phyloP scores from a whole-genome alignment of 225 moss, liverwort and hornwort genomes.

The Pseudoscleropodium purum region DNA sequence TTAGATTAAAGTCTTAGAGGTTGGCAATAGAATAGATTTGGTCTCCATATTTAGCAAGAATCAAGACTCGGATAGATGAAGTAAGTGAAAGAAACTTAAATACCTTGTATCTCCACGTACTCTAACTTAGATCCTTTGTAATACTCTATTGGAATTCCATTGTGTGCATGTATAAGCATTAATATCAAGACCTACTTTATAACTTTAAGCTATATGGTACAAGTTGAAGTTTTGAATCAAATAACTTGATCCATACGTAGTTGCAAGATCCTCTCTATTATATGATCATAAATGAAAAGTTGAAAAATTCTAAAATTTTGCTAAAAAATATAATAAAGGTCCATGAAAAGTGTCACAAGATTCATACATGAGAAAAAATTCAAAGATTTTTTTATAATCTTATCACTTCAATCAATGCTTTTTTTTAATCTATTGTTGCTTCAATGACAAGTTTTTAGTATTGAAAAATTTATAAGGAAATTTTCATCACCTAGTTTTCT shows the following conservation, averaged over 20 bases:
- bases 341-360: not conserved
- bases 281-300: not conserved
- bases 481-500: not conserved
- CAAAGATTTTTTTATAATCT: not conserved
- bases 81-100: slow-evolving; percentile 1
- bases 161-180: not conserved
- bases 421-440: not conserved
- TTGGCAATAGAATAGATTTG: slow-evolving; percentile 25
- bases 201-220: not conserved
- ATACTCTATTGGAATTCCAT: not conserved
- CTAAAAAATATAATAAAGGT: not conserved
- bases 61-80: slow-evolving; percentile 41
- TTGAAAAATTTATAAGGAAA: not conserved
- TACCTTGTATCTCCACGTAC: not conserved
- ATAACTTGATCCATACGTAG: not conserved
- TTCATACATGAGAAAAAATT: not conserved
- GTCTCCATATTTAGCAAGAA: slow-evolving; percentile 63
- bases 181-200: not conserved
- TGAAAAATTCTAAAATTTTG: not conserved
- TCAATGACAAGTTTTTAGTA: not conserved
- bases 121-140: not conserved
- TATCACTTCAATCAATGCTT: not conserved
- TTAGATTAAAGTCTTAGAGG: slow-evolving; percentile 40
- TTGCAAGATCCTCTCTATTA: not conserved
- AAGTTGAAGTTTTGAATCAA: not conserved